Conservation (phyloP, 768 basidiomycete species). For the Boletus rex-veris region DNA sequence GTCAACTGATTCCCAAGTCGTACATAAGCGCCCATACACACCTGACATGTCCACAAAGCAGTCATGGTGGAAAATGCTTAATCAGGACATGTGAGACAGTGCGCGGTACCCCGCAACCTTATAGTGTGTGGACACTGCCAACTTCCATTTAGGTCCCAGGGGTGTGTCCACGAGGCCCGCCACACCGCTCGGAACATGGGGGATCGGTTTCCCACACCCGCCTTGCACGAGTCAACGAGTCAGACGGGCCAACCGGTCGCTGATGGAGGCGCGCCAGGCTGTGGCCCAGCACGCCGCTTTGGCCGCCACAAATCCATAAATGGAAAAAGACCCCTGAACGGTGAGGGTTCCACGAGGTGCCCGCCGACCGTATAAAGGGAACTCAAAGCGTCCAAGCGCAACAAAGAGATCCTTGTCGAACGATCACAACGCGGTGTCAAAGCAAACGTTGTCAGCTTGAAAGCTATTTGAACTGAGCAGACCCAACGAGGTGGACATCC, state of each 20-base stretch:
- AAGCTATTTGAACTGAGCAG: slow-evolving; percentile 24
- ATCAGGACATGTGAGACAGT: not conserved
- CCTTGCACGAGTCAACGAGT: slow-evolving; percentile 21
- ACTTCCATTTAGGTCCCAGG: not conserved
- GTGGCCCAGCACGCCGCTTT: slow-evolving; percentile 9
- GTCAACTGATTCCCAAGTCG: not conserved
- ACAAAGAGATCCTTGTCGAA: slow-evolving; percentile 12
- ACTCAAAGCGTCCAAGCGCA: slow-evolving; percentile 17
- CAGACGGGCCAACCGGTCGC: not conserved
- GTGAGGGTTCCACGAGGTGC: slow-evolving; percentile 11
- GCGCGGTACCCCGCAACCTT: not conserved
- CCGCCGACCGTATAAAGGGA: slow-evolving; percentile 16
- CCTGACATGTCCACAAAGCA: not conserved
- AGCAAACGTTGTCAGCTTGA: slow-evolving; percentile 5
- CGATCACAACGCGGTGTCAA: slow-evolving; percentile 11
- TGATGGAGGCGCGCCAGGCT: slow-evolving; percentile 11
- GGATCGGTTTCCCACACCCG: not conserved
- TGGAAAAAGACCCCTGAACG: slow-evolving; percentile 23
- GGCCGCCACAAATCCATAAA: slow-evolving; percentile 19
- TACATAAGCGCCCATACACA: slow-evolving; percentile 10
- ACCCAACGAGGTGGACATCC: not conserved
- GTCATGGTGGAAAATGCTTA: not conserved
- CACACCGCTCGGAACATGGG: slow-evolving; percentile 1
- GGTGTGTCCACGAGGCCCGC: not conserved
- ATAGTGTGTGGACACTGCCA: not conserved